Base-by-base conservation (phyloP, 768 basidiomycete genomes). In the Tricholoma hemisulphureum region DNA sequence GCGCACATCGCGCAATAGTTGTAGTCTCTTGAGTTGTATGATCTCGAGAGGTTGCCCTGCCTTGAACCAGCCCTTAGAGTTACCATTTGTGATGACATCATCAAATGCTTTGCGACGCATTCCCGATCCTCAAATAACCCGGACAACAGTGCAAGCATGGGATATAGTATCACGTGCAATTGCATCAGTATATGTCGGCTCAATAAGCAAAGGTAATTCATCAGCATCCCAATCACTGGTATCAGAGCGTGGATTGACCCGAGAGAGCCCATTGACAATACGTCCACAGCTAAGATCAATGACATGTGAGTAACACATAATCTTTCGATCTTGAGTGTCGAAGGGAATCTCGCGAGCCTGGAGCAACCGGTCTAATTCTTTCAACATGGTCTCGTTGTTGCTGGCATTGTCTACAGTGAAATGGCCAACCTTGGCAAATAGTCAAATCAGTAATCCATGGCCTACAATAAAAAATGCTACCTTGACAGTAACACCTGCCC, bases 1-100 rank as follows among this genome's bases (percentile, higher is more conserved):
- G 41, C 57, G 45, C 5, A 66, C 63, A 56, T 61, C 63, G 10
- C 45, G 43, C 7, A 66, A 24, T 35, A 62, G 53, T 50, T 54
- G 53, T 23, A 51, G 23, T 34, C 28, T 29, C 49, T 51, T 51
- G 28, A 31, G 49, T 34, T 31, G 28, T 31, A 31, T 7, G 10
- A 20, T 18, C 29, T 51, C 20, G 28, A n/a, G 49, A 31, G 28
- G 49, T 51, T 34, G 28, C 49, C 32, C 49, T 51, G 16, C 28
- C 18, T 32, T 51, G 49, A 51, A 34, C 43, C 43, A 34, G 16
- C 49, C 49, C 49, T 32, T 32, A 51, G n/a, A 31, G 18, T 51
- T 51, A 10, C 29, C 49, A 45, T 45, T 45, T 24, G 23, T 23
- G 14, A 45, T 45, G 43, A 45, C 43, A 45, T 23, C 43, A 23